Base-by-base conservation (phyloP, 2,329 filamentous ascomycete genomes). In the Calcarisporium arbuscula region DNA sequence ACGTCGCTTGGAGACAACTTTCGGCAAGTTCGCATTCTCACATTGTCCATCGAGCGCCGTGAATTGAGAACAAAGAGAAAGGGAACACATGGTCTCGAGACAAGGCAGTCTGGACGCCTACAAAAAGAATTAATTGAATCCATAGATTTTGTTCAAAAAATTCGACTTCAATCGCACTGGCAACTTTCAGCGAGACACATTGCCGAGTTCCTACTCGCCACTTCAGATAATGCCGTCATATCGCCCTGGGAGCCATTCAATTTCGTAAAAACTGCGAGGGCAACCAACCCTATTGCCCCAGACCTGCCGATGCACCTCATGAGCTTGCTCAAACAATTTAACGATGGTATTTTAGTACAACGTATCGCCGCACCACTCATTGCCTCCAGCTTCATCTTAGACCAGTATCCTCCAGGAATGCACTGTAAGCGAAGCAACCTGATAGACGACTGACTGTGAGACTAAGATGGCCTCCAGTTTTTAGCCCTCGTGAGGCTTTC, bases 321-420 rank as follows among this genome's bases (percentile, higher is more conserved):
- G 10, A 28, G 27, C 28, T 38, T 30, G 11, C 27, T 38, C n/a
- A 22, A 12, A 19, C 20, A 20, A 15, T 34, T 30, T 20, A 21
- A 30, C n/a, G 17, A 26, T 20, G 28, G 11, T 6, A 6, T 14
- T 25, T 21, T 28, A 6, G 10, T 15, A n/a, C 16, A 30, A 8
- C 11, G 22, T 15, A 31, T n/a, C n/a, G n/a, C 33, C 12, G 14
- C 29, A n/a, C 37, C 35, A 15, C 15, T 38, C 18, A 28, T 41
- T n/a, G 29, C 38, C n/a, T 41, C 35, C 12, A 34, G 30, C 25
- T 31, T 41, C 18, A 23, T 41, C n/a, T 28, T 41, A 15, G 32
- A 41, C 23, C 35, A 41, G 18, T 41, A 41, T 29, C 27, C 29
- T 8, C 38, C 35, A 6, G 38, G 27, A 20, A 34, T 34, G 20